Conservation (phyloP, 192 early-diverging fungal genomes). For the Umbelopsis isabellina region DNA sequence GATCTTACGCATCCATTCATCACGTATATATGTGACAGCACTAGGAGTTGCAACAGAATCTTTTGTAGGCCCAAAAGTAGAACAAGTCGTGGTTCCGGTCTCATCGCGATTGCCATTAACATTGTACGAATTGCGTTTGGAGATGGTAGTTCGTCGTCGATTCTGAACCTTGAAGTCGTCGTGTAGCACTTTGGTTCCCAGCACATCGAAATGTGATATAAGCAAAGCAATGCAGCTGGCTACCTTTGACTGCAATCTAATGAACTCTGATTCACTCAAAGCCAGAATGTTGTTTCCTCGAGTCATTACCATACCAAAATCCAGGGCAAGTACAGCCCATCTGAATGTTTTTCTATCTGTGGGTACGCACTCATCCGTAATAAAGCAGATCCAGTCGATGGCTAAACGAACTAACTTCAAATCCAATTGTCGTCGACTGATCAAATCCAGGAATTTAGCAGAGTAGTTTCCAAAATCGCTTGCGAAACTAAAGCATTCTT, state of each 20-base stretch:
- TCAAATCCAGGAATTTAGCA: constrained; percentile 60
- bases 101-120: constrained; percentile 36
- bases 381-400: constrained; percentile 89
- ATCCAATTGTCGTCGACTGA: constrained; percentile 61
- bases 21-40: constrained; percentile 40
- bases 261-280: constrained; percentile 73
- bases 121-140: constrained; percentile 33
- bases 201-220: constrained; percentile 83
- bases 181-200: constrained; percentile 58
- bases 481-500: constrained; percentile 74
- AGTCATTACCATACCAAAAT: constrained; percentile 80
- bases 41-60: constrained; percentile 20
- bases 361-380: constrained; percentile 79
- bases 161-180: constrained; percentile 42
- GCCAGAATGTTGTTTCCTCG: constrained; percentile 72
- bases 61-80: constrained; percentile 35
- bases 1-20: constrained; percentile 56
- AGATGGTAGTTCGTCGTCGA: constrained; percentile 26
- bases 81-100: constrained; percentile 36
- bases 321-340: constrained; percentile 84
- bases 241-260: constrained; percentile 69
- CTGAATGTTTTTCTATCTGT: constrained; percentile 80
- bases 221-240: constrained; percentile 79
- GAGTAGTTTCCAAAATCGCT: constrained; percentile 70
- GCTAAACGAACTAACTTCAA: constrained; percentile 70